phyloP scores from a whole-genome alignment of 1,284 basidiomycete genomes.

The Naganishia sp. region DNA sequence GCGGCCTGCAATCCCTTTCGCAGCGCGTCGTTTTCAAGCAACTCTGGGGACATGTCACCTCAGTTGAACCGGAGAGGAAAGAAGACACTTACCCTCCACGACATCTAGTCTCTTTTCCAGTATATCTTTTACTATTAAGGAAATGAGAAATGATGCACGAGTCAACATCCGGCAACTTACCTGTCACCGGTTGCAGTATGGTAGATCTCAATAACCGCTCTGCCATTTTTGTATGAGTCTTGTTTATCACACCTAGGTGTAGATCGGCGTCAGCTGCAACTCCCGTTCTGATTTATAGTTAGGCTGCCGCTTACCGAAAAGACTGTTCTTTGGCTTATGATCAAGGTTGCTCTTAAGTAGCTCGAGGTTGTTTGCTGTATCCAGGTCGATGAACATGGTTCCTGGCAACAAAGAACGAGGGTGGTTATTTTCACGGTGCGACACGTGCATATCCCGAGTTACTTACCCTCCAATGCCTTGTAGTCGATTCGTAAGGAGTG shows the following conservation, averaged over 20 bases:
- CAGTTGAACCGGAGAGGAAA: neutral
- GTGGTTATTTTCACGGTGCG: neutral
- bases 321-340: conserved; percentile 68
- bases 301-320: conserved; percentile 62
- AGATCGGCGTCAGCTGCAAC: conserved; percentile 1
- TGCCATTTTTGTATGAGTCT: conserved; percentile 86
- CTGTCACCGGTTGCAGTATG: conserved; percentile 77
- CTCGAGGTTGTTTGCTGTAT: conserved; percentile 82
- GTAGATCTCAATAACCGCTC: conserved; percentile 73
- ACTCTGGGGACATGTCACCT: conserved; percentile 27
- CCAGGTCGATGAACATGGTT: conserved; percentile 88
- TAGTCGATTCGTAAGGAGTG: conserved; percentile 77
- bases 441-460: conserved; percentile 3
- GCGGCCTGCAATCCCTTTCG: conserved; percentile 22
- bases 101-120: conserved; percentile 80
- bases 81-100: conserved; percentile 64
- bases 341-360: conserved; percentile 71
- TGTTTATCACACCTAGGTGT: conserved; percentile 64
- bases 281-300: too few species aligned
- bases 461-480: conserved; percentile 64
- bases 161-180: conserved; percentile 51
- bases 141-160: neutral
- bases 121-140: conserved; percentile 53
- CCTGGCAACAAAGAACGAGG: conserved; percentile 55
- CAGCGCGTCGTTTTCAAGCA: conserved; percentile 33